Conservation (phyloP, 1,139 yeast genomes). For the Suhomyces kunorum region DNA sequence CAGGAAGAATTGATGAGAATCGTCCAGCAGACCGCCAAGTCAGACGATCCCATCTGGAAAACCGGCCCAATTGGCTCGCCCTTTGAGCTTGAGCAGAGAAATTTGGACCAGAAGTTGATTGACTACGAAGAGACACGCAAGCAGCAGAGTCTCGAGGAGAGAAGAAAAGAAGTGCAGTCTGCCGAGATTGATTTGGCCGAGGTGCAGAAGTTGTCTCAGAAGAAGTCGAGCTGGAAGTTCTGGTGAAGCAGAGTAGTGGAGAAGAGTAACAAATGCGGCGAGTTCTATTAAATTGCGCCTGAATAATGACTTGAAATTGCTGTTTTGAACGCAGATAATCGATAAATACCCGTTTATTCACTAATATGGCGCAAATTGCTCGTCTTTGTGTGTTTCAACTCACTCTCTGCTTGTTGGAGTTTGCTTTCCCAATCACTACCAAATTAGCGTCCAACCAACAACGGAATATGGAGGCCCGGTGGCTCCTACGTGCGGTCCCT, state of each 20-base stretch:
- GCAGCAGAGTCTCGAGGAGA: slow-evolving; percentile 46
- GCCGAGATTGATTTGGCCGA: slow-evolving; percentile 48
- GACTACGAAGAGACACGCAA: slow-evolving; percentile 53
- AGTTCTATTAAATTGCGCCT: too few relatives aligned
- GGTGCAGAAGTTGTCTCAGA: slow-evolving; percentile 37
- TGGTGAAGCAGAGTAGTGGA: neutral
- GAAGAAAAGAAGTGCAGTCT: slow-evolving; percentile 46
- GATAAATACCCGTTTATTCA: too few relatives aligned
- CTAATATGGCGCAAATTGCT: too few relatives aligned
- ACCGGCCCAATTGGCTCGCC: slow-evolving; percentile 72
- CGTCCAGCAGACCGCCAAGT: slow-evolving; percentile 59
- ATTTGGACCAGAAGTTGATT: slow-evolving; percentile 33
- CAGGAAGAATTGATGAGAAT: slow-evolving; percentile 67
- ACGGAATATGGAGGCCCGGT: neutral
- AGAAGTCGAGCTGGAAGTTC: slow-evolving; percentile 29
- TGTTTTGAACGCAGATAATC: too few relatives aligned
- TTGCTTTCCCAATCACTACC: neutral
- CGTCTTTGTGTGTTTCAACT: too few relatives aligned
- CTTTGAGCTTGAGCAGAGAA: slow-evolving; percentile 44
- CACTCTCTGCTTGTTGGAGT: neutral
- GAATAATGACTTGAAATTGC: too few relatives aligned
- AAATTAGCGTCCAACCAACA: too few relatives aligned
- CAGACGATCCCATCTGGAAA: slow-evolving; percentile 79
- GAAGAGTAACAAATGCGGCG: too few relatives aligned
- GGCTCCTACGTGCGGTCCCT: neutral